Percentiles rank a stretch among this genome's conserved stretches.
Evolutionary conservation across 352 stramenopile genomes (phyloP).

Genomic region (Pythium guiyangense): DNA sequence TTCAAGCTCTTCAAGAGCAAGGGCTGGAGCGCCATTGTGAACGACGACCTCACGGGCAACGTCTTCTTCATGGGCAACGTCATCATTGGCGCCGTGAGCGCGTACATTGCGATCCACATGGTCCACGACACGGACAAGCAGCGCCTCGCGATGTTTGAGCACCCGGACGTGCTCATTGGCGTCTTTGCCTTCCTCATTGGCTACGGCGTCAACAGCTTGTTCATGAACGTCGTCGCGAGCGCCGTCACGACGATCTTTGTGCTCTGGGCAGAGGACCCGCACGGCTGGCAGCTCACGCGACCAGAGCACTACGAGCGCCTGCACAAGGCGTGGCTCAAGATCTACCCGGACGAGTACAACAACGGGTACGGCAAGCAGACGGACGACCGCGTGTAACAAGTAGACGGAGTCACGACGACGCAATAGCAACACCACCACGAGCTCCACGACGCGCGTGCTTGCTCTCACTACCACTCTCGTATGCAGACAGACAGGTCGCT

Average conservation of each 20-base stretch:
- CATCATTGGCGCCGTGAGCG: constrained; percentile 59
- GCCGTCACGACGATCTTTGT: constrained; percentile 84
- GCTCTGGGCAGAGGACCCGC: constrained; percentile 77
- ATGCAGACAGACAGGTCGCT: no score
- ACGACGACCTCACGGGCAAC: constrained; percentile 83
- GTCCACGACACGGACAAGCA: constrained; percentile 43
- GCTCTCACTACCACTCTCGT: no score
- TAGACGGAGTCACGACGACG: no score
- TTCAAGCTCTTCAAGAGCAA: constrained; percentile 77
- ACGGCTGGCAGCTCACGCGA: constrained; percentile 66
- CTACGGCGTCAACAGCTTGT: constrained; percentile 66
- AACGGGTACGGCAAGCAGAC: constrained; percentile 67
- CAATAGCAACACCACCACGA: no score
- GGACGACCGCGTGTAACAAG: constrained; percentile 18
- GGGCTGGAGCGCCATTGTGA: constrained; percentile 87
- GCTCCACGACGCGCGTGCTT: no score
- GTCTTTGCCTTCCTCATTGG: constrained; percentile 74
- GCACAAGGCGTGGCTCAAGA: constrained; percentile 73
- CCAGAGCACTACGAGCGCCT: constrained; percentile 68
- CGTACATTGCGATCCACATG: constrained; percentile 57
- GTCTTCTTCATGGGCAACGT: constrained; percentile 84
- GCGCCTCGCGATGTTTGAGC: constrained; percentile 51
- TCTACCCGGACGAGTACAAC: constrained; percentile 85
- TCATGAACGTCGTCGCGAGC: constrained; percentile 73
- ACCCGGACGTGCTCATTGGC: constrained; percentile 59